Conservation (phyloP, 2,329 filamentous ascomycete genomes). For the Dactylellina cionopaga region DNA sequence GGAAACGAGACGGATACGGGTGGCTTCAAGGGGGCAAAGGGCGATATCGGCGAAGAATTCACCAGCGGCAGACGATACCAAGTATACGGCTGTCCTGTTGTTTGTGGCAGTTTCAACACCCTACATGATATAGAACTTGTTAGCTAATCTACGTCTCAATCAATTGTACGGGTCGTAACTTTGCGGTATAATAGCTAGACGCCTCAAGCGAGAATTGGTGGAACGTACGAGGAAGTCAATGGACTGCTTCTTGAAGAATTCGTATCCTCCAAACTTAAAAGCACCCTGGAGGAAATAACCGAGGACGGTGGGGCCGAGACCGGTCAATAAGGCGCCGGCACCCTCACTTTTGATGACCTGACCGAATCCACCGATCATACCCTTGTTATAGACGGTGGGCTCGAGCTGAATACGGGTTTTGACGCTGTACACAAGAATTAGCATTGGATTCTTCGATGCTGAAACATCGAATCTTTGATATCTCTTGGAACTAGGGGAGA, state of each 20-base stretch:
- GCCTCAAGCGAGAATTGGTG: conserved; percentile 18
- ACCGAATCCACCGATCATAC: conserved; percentile 84
- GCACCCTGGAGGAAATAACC: conserved; percentile 95
- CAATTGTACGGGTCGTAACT: neutral
- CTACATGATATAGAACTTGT: conserved; percentile 32
- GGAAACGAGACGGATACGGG: conserved; percentile 91
- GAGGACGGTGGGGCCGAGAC: conserved; percentile 83
- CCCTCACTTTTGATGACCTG: conserved; percentile 86
- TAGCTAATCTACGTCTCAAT: neutral
- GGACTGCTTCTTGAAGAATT: conserved; percentile 93
- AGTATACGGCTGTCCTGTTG: conserved; percentile 84
- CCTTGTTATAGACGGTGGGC: conserved; percentile 86
- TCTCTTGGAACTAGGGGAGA: no score
- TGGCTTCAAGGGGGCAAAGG: conserved; percentile 90
- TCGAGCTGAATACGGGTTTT: conserved; percentile 97
- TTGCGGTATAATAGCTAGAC: no score
- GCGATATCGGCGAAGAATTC: conserved; percentile 81
- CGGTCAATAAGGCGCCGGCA: conserved; percentile 84
- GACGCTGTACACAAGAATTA: conserved; percentile 71
- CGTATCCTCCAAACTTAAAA: conserved; percentile 94
- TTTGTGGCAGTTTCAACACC: conserved; percentile 78
- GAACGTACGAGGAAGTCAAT: conserved; percentile 74
- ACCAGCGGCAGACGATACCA: conserved; percentile 73
- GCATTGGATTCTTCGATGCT: conserved; percentile 5
- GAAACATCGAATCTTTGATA: conserved; percentile 37